Evolutionary conservation across 2,329 filamentous ascomycete species (phyloP), one percentile per base, ranked within the genome.

Genomic region (Penicillium sp.): DNA sequence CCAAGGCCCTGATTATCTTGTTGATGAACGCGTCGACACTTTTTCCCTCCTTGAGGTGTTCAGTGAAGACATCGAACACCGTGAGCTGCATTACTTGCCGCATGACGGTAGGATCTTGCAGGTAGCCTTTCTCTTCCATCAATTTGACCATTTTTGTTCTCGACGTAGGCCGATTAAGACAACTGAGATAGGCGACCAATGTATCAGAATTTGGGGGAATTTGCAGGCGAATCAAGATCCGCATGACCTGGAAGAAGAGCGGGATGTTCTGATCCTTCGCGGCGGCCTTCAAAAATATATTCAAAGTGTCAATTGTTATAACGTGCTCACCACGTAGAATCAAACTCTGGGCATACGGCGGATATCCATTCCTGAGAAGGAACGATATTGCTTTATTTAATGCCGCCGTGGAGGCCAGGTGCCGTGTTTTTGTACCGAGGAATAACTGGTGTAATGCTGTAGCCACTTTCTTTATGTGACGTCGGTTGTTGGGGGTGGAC

Each of bases 301-400:
- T 83, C 65, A 78, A 82, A 6, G 78, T 79, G 45, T 80, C 76
- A 5, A 74, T 69, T 3, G 75, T 75, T 35, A 76, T 71, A 26
- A 78, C 66, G 50, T 75, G 69, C 55, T 79, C 73, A 61, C 76
- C 73, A 17, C 58, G 68, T 17, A 70, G 64, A 53, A 81, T 77
- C 7, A 83, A 64, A 2, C 60, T 41, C 41, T 73, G 73, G 15
- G 76, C 74, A 55, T 69, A 64, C 4, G 61, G 51, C 26, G 79
- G 68, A 31, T 71, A 69, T 38, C 76, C 71, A 49, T 73, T 62
- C 5, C 73, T 66, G 60, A 75, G 71, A 46, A 81, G 72, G 61
- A 71, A 83, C 21, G 64, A 64, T 49, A 83, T 66, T 8, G 79
- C 77, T 13, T 60, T 65, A 61, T 81, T 81, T 60, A 78, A 71